Base-by-base conservation (phyloP, 2,329 filamentous ascomycete genomes). In the Fusarium sp. region DNA sequence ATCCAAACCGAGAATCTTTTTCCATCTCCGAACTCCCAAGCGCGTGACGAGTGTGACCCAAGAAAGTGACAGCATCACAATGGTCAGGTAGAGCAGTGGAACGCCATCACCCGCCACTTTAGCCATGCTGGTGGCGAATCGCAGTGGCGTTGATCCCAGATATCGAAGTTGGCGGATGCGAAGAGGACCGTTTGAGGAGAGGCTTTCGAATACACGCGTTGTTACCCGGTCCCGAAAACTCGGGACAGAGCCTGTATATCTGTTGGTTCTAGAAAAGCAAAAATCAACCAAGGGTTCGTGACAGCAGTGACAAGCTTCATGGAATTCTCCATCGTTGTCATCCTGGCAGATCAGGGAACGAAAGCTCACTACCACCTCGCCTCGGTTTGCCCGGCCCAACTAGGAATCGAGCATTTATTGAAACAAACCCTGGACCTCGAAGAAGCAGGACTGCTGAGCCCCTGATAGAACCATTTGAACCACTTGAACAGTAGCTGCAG, bases 1-100 rank as follows among this genome's bases (percentile, higher is more conserved):
- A 30, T 77, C 76, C 37, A 77, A 23, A 1, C 76, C 76, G 9
- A 77, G 37, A 11, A 64, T 73, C 4, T 63, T 57, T 16, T 64
- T 78, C 70, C 67, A 76, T 65, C 7, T 59, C n/a, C 74, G 66
- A 8, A 75, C 71, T 18, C 20, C 58, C 1, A 76, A 13, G 1
- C 74, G 66, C 4, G 64, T 35, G 3, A 25, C n/a, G 8, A 64
- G 54, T 57, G 67, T 61, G 1, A 66, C 27, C 74, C 73, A 75
- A 13, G 71, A 72, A 2, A 76, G n/a, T 2, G 64, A 43, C 7
- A 76, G 35, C 68, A 76, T 72, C 27, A 68, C 27, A 20, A 75
- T 73, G 6, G 71, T 70, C 50, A 70, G 32, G n/a, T 71, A 76
- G 9, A 76, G 37, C 3, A 75, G 58, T 8, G 74, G 52, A 11